Evolutionary conservation across 2,329 filamentous ascomycete species (phyloP), one percentile per base, ranked within the genome.

Genomic region (Chaetomium sp.): DNA sequence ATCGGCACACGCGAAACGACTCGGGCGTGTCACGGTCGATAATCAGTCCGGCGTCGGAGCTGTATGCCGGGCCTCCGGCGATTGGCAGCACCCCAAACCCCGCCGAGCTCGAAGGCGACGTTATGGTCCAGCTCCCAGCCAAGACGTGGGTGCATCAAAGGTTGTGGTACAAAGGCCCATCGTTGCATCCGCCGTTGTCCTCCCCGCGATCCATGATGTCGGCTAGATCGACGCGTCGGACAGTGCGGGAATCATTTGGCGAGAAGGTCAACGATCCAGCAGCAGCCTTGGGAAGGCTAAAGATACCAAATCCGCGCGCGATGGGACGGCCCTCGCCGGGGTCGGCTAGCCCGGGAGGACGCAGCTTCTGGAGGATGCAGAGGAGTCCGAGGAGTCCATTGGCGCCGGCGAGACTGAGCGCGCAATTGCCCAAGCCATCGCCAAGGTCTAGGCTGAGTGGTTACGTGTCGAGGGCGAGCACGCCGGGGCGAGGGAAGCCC

Each of bases 231-330:
- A 25, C 51, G 16, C 64, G 64, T 10, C 65, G 57, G 13, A 70
- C 66, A 0, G 38, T 69, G 16, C 59, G 69, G 13, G 70, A 71
- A 50, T 70, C 69, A 33, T 70, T 71, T 47, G 70, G 69, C 33
- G 69, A 70, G 42, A 71, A 69, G 53, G 29, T 67, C 51, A 70
- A 71, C 21, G 70, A 70, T 25, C 70, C 70, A 0, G 70, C 67
- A 4, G 55, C 66, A 12, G 65, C 60, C 3, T 35, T 70, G 27
- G 23, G 62, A 6, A 54, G 65, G 31, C 29, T 69, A 9, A 64
- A 35, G 13, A 67, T 69, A 51, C 67, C 63, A 2, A 66, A 23
- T 7, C 16, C 58, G 19, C 53, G 63, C 3, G 51, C 64, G 9
- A 55, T 57, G 7, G 56, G 60, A 12, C 65, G 60, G 57, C n/a